Percentiles rank a stretch among this genome's conserved stretches.
Conservation (phyloP, 345 rosid genomes). For the Abelmoschus esculentus region DNA sequence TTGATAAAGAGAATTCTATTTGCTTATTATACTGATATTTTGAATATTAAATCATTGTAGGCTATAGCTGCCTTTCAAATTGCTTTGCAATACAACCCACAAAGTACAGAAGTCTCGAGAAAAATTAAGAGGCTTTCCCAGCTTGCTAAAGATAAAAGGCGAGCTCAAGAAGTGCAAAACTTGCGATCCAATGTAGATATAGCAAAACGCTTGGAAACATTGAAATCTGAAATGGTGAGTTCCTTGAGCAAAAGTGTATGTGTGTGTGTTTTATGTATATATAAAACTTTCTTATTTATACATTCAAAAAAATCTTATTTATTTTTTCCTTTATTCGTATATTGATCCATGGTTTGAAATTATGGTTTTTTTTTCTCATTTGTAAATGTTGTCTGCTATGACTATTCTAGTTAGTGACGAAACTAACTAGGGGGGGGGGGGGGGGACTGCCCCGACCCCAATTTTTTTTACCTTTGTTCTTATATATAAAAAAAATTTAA, state of each 20-base stretch:
- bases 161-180: slow-evolving; percentile 77
- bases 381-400: neutral
- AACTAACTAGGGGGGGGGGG: too few relatives aligned
- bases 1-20: neutral
- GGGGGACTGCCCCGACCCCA: too few relatives aligned
- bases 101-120: slow-evolving; percentile 61
- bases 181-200: slow-evolving; percentile 72
- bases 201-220: slow-evolving; percentile 38
- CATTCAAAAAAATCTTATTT: neutral
- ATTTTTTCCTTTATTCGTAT: neutral
- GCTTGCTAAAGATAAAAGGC: slow-evolving; percentile 52
- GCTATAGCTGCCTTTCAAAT: slow-evolving; percentile 74
- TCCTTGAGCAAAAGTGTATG: neutral
- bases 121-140: slow-evolving; percentile 12
- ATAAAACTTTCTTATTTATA: neutral
- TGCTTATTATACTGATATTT: slow-evolving; percentile 5
- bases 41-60: slow-evolving; percentile 25
- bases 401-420: too few relatives aligned
- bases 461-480: too few relatives aligned
- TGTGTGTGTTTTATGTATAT: neutral
- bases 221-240: slow-evolving; percentile 18
- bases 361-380: neutral
- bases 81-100: slow-evolving; percentile 67
- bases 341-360: neutral
- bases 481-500: too few relatives aligned